A percentile compares a stretch with the other conserved stretches of the same genome.
These are phyloP conservation scores for Apiospora pterosperma DNA, from an alignment of 2,329 filamentous ascomycete species.

Conservation along the genomic window DNA sequence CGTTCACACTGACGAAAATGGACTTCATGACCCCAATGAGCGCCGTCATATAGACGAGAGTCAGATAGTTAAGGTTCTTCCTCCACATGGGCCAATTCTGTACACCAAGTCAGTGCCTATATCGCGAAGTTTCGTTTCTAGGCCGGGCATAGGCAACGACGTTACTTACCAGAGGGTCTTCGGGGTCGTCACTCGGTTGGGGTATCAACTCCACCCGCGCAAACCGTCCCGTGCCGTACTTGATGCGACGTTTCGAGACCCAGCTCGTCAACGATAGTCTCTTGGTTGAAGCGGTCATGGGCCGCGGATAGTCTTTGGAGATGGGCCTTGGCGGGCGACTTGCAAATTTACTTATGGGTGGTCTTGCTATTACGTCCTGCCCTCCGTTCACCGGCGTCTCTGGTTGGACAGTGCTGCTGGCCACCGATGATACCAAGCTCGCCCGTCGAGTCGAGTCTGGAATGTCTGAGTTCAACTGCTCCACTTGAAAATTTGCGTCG, in stretches of 20 bases:
- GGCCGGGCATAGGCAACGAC: neutral
- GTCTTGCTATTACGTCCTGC: neutral
- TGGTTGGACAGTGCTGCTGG: neutral
- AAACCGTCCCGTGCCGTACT: slow-evolving; percentile 43
- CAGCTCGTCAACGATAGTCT: slow-evolving; percentile 32
- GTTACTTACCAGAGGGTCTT: slow-evolving; percentile 49
- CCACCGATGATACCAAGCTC: neutral
- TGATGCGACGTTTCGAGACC: slow-evolving; percentile 35
- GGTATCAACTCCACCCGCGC: slow-evolving; percentile 46
- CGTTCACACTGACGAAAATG: slow-evolving; percentile 46
- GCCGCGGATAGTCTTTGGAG: slow-evolving; percentile 9
- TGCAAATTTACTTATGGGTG: neutral
- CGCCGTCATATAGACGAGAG: slow-evolving; percentile 44
- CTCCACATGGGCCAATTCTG: slow-evolving; percentile 56
- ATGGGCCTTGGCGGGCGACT: neutral
- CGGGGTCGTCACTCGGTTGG: slow-evolving; percentile 51
- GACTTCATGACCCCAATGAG: slow-evolving; percentile 52
- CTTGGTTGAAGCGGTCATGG: slow-evolving; percentile 31
- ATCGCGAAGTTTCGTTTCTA: neutral
- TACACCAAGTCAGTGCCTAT: slow-evolving; percentile 5
- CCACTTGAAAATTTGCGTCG: neutral
- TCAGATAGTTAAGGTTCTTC: slow-evolving; percentile 46
- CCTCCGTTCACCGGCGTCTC: neutral
- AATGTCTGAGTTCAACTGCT: neutral
- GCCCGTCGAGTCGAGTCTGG: neutral